Evolutionary conservation across 1,139 yeast genomes (phyloP).

Genomic region (Kluyveromyces marxianus): DNA sequence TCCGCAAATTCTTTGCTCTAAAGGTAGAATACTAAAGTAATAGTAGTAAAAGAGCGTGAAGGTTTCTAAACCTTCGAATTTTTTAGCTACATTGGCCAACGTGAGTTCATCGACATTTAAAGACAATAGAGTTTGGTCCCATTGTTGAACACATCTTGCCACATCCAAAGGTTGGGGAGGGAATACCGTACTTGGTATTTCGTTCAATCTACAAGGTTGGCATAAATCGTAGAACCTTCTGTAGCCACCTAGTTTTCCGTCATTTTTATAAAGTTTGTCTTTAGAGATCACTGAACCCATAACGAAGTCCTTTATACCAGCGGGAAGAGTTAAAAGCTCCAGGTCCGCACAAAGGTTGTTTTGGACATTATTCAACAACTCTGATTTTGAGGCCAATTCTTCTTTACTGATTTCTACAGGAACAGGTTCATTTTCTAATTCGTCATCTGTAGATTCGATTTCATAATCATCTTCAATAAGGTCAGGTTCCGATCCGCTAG

Average conservation of each 20-base stretch:
- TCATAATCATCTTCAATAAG: conserved; percentile 14
- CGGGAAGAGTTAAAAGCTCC: conserved; percentile 48
- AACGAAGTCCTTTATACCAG: conserved; percentile 58
- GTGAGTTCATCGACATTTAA: conserved; percentile 7
- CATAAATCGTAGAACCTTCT: conserved; percentile 26
- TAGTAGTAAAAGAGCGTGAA: conserved; percentile 53
- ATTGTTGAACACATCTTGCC: conserved; percentile 29
- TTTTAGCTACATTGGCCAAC: conserved; percentile 15
- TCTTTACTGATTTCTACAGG: conserved; percentile 12
- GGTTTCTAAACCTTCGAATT: conserved; percentile 26
- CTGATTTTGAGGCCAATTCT: conserved; percentile 10
- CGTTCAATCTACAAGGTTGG: conserved; percentile 19
- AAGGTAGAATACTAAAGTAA: conserved; percentile 52
- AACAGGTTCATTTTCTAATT: conserved; percentile 24
- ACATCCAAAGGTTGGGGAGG: conserved; percentile 33
- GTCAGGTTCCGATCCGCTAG: neutral
- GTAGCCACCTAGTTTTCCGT: conserved; percentile 23
- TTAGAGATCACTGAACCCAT: conserved; percentile 24
- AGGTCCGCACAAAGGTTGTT: conserved; percentile 18
- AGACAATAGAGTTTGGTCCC: conserved; percentile 25
- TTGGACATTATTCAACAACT: conserved; percentile 11
- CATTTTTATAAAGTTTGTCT: conserved; percentile 17
- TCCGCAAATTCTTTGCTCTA: conserved; percentile 37
- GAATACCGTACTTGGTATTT: conserved; percentile 26
- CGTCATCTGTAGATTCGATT: conserved; percentile 22